Evolutionary conservation across 495 filamentous ascomycete genomes (phyloP).

Genomic region (Hyphodiscus hymeniophilus): DNA sequence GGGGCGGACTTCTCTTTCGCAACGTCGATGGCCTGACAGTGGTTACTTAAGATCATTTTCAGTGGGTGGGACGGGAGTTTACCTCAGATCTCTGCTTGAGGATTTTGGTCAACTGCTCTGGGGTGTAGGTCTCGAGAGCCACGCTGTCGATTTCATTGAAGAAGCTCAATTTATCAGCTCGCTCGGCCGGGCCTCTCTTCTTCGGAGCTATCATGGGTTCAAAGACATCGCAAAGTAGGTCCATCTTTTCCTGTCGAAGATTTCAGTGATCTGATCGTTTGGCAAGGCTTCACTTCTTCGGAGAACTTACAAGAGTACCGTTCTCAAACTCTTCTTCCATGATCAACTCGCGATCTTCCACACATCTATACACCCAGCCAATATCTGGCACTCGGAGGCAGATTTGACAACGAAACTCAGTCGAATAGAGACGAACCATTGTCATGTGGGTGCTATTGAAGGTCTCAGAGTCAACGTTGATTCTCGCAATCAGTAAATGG

Average conservation of each 20-base stretch:
- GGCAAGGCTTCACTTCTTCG: slow-evolving; percentile 2
- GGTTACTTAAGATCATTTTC: not conserved
- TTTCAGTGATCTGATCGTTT: too few relatives aligned
- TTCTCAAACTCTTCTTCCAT: slow-evolving; percentile 28
- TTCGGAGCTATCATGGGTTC: slow-evolving; percentile 1
- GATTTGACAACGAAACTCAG: slow-evolving; percentile 35
- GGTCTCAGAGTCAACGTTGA: too few relatives aligned
- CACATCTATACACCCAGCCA: slow-evolving; percentile 63
- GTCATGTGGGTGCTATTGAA: slow-evolving; percentile 50
- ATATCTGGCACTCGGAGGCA: slow-evolving; percentile 40
- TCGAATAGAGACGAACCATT: slow-evolving; percentile 47
- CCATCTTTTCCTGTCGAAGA: slow-evolving; percentile 24
- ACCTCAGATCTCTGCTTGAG: slow-evolving; percentile 30
- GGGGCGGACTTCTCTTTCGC: slow-evolving; percentile 15
- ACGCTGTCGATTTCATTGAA: slow-evolving; percentile 45
- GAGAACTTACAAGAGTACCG: slow-evolving; percentile 24
- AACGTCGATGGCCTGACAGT: slow-evolving; percentile 18
- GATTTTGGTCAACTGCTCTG: slow-evolving; percentile 31
- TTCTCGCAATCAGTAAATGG: too few relatives aligned
- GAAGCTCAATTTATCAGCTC: slow-evolving; percentile 24
- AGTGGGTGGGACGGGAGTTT: not conserved
- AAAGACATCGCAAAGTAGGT: slow-evolving; percentile 15
- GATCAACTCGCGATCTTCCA: slow-evolving; percentile 44
- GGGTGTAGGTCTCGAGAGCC: slow-evolving; percentile 34
- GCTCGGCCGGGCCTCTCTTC: slow-evolving; percentile 14